Conservation (phyloP, 2,329 filamentous ascomycete species). For the Penicillium sp. region DNA sequence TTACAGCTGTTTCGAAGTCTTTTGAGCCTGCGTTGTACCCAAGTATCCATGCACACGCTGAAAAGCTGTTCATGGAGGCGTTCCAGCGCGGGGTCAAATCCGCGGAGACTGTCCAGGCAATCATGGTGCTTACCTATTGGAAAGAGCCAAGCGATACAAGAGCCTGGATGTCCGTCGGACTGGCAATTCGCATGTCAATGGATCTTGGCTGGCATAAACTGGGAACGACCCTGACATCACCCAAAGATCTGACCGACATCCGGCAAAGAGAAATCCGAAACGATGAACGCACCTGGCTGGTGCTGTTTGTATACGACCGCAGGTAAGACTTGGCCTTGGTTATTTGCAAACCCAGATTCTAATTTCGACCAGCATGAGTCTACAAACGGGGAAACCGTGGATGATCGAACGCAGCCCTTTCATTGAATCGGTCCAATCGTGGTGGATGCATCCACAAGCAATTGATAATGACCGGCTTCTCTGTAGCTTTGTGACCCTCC, state of each 20-base stretch:
- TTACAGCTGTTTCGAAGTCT: constrained; percentile 39
- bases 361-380: constrained; percentile 36
- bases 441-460: constrained; percentile 31
- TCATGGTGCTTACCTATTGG: constrained; percentile 41
- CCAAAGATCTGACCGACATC: constrained; percentile 20
- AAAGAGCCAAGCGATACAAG: constrained; percentile 46
- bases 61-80: constrained; percentile 28
- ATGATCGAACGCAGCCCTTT: constrained; percentile 45
- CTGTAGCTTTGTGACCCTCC: constrained; percentile 39
- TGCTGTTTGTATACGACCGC: constrained; percentile 44
- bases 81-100: constrained; percentile 41
- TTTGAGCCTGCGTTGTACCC: constrained; percentile 38
- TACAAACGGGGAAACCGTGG: constrained; percentile 45
- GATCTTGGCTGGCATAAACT: neutral
- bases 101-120: constrained; percentile 40
- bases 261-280: constrained; percentile 35
- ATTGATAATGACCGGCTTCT: constrained; percentile 36
- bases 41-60: constrained; percentile 28
- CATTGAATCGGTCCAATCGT: constrained; percentile 37
- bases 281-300: constrained; percentile 40
- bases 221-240: neutral
- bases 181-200: constrained; percentile 44
- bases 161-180: constrained; percentile 42
- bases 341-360: neutral
- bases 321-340: constrained; percentile 28